Percentiles rank a stretch among this genome's conserved stretches.
phyloP scores from a whole-genome alignment of 441 rosid species.

The Eutrema salsugineum region DNA sequence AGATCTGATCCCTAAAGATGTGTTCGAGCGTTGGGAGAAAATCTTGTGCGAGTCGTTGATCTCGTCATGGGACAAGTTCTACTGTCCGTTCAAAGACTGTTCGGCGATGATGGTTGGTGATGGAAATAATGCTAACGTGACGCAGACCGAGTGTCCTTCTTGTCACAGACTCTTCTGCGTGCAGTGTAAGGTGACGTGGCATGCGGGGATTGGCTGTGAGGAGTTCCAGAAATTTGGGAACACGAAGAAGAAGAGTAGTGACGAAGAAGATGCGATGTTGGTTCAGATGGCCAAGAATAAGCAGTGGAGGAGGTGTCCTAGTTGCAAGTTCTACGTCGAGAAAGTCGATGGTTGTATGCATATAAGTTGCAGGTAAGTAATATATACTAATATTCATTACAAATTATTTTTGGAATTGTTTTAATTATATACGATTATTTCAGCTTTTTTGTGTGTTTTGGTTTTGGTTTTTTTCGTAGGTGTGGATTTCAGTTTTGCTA shows the following conservation, averaged over 20 bases:
- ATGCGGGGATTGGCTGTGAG: slow-evolving; percentile 22
- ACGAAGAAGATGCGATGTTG: slow-evolving; percentile 29
- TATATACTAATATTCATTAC: not conserved
- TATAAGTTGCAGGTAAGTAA: slow-evolving; percentile 34
- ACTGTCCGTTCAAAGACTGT: slow-evolving; percentile 35
- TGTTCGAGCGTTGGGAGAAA: slow-evolving; percentile 45
- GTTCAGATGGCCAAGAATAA: slow-evolving; percentile 35
- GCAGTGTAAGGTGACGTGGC: slow-evolving; percentile 35
- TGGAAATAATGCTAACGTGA: slow-evolving; percentile 2
- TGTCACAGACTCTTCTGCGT: slow-evolving; percentile 35
- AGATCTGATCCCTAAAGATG: slow-evolving; percentile 33
- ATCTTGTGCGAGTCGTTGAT: slow-evolving; percentile 41
- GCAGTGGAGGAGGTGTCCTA: slow-evolving; percentile 33
- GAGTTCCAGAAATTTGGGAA: slow-evolving; percentile 33
- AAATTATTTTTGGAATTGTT: not conserved
- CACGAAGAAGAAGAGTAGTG: slow-evolving; percentile 1
- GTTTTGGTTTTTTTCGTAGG: slow-evolving; percentile 5
- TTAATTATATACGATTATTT: not conserved
- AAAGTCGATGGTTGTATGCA: slow-evolving; percentile 29
- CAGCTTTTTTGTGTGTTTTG: too few species aligned
- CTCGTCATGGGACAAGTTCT: slow-evolving; percentile 13
- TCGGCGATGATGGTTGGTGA: slow-evolving; percentile 19
- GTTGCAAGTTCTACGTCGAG: slow-evolving; percentile 34
- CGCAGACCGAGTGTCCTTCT: slow-evolving; percentile 31
- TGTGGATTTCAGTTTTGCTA: slow-evolving; percentile 39